phyloP scores from a whole-genome alignment of 129 eudicot species.

The Solidago caesia region DNA sequence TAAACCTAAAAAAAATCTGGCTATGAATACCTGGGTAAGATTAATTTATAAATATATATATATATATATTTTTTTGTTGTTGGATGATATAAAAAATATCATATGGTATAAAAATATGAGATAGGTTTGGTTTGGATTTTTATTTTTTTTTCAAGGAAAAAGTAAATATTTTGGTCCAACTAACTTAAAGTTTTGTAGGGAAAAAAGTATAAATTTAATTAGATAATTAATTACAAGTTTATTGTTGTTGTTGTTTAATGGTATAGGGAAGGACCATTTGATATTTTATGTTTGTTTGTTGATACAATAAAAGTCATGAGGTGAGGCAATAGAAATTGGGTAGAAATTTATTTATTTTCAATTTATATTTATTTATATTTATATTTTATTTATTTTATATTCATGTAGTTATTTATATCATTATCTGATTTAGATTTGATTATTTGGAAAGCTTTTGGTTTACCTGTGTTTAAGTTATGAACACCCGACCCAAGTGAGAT shows the following conservation, averaged over 20 bases:
- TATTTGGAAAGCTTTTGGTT: conserved; percentile 17
- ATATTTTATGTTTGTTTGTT: conserved; percentile 11
- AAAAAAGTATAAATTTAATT: conserved; percentile 29
- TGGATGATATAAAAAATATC: conserved; percentile 25
- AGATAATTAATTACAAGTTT: conserved; percentile 26
- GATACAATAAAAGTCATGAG: conserved; percentile 26
- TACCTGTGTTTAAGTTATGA: conserved; percentile 20
- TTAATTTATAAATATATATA: conserved; percentile 14
- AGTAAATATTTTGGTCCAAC: conserved; percentile 28
- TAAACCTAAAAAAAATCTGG: not conserved
- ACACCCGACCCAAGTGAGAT: conserved; percentile 19
- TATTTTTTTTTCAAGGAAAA: not conserved
- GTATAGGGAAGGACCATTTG: conserved; percentile 20
- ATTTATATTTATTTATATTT: not conserved
- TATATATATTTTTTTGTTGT: not conserved
- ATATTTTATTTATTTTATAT: not conserved
- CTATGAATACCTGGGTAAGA: conserved; percentile 23
- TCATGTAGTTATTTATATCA: not conserved
- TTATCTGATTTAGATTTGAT: not conserved
- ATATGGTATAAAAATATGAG: conserved; percentile 18
- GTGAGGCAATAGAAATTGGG: conserved; percentile 25
- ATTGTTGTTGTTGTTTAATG: conserved; percentile 18
- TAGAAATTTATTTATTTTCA: conserved; percentile 25
- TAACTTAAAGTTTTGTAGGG: conserved; percentile 32
- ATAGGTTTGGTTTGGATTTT: conserved; percentile 25